Base-by-base conservation (phyloP, 2,329 filamentous ascomycete species). In the Penicillium sp. region DNA sequence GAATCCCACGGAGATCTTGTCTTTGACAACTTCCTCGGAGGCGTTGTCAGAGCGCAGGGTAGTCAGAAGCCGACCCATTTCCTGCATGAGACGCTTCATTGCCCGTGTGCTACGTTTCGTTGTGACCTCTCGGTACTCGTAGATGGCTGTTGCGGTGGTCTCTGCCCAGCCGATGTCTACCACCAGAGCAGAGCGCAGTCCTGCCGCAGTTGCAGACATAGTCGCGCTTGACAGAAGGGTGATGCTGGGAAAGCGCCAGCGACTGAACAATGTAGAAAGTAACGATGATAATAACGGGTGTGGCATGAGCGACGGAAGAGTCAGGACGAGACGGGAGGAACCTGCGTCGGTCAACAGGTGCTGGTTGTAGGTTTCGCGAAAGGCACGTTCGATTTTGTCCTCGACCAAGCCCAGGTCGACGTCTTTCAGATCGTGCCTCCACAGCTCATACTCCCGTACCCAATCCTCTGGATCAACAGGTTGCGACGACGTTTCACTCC, bases 101-200 rank as follows among this genome's bases (percentile, higher is more conserved):
- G 82, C 89, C 54, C 93, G 78, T 11, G 87, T 76, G 31, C 81
- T 91, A 44, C 87, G 78, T 46, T 76, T 80, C 44, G 81, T 81
- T 13, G 77, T 75, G 1, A 95, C 81, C 65, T 95, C 89, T 44
- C 87, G 84, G 65, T 89, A 95, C 69, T 98, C 93, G 63, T 90
- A 97, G 6, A 97, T 77, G 5, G 84, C 86, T 0, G 89, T 95
- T 18, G 94, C 80, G 0, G 85, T 79, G 0, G 90, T 95, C 68
- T 97, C 93, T 34, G 83, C 78, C 93, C 93, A 98, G 35, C 91
- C 93, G 50, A 98, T 77, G 62, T 98, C 89, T 29, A 98, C 76
- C 0, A 97, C 81, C 34, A 98, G 68, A 1, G 85, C 89, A n/a
- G 87, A 88, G 11, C 93, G 82, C 32, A 95, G 73, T 0, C 93